Evolutionary conservation across 495 filamentous ascomycete genomes (phyloP), one percentile per base, ranked within the genome.

Genomic region (Xylaria grammica): DNA sequence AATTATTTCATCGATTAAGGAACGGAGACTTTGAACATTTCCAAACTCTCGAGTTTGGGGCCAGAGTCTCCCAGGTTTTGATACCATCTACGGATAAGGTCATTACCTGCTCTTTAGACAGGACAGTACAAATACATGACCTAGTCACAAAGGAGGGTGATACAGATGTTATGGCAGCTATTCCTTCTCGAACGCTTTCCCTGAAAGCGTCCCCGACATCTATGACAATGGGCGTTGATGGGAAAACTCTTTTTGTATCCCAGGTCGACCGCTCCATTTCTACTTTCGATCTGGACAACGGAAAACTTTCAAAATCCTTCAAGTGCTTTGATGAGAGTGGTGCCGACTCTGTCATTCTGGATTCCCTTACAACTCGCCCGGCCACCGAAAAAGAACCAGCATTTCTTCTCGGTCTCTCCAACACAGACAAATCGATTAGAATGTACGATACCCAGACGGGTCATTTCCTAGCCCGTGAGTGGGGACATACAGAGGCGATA

Each of bases 401-500:
- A 10, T 80, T 94, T 49, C 82, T 99, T 60, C 78, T 93, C 27
- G 95, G 91, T 20, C 82, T 96, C 26, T 97, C 96, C 7, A 92
- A 91, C 66, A 96, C 91, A 4, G 95, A 99, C 74, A 98, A 97
- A 71, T 97, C 95, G 7, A 88, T 99, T 61, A 83, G 95, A 22
- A 78, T 98, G 3, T 98, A 99, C 72, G 91, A 96, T 65, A 79
- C 87, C 17, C 87, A 90, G 49, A 84, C 84, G 44, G 94, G 94
- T 15, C 73, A 79, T 26, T 87, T 99, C 65, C 77, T 97, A 56
- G 89, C 91, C 27, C 88, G 91, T 40, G 95, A 97, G 75, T 97
- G 92, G 83, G 96, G 95, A 15, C 95, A 99, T 71, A 96, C 92
- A 0, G 93, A 96, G 71, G 90, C 92, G 45, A 89, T 98, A 45